These are phyloP conservation scores for Botrytis fragariae DNA, from an alignment of 2,329 filamentous ascomycete genomes.

Conservation along the genomic window DNA sequence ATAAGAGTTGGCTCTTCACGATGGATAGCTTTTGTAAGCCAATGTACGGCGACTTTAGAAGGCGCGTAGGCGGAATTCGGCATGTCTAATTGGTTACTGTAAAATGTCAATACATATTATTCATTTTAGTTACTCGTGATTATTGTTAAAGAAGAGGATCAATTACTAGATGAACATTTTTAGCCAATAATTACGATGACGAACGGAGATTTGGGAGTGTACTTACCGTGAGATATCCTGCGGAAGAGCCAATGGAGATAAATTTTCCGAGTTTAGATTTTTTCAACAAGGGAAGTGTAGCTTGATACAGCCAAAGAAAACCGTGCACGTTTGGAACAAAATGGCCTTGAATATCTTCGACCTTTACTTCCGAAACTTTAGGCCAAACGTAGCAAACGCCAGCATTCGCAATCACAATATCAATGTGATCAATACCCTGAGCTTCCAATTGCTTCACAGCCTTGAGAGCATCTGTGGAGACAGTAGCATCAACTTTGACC, in stretches of 20 bases:
- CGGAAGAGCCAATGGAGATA: background rate
- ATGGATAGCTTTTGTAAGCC: background rate
- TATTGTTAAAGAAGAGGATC: background rate
- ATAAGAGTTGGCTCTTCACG: background rate
- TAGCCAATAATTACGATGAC: background rate
- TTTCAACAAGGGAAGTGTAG: background rate
- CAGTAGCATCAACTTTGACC: conserved; percentile 44
- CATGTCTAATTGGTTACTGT: background rate
- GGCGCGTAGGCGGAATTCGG: background rate
- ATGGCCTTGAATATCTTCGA: background rate
- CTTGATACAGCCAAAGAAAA: background rate
- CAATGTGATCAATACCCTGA: background rate
- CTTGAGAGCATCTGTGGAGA: conserved; percentile 39
- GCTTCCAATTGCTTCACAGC: conserved; percentile 38
- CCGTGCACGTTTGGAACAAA: background rate
- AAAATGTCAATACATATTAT: background rate
- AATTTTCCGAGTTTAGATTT: background rate
- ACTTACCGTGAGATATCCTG: background rate
- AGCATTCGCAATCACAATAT: conserved; percentile 49
- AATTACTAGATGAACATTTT: background rate
- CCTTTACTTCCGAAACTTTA: background rate
- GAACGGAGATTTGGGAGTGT: background rate
- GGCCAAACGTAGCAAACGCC: conserved; percentile 31
- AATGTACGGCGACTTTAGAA: background rate
- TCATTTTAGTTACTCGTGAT: too few species aligned